phyloP scores from a whole-genome alignment of 495 filamentous ascomycete species.

The Geoglossum glabrum region DNA sequence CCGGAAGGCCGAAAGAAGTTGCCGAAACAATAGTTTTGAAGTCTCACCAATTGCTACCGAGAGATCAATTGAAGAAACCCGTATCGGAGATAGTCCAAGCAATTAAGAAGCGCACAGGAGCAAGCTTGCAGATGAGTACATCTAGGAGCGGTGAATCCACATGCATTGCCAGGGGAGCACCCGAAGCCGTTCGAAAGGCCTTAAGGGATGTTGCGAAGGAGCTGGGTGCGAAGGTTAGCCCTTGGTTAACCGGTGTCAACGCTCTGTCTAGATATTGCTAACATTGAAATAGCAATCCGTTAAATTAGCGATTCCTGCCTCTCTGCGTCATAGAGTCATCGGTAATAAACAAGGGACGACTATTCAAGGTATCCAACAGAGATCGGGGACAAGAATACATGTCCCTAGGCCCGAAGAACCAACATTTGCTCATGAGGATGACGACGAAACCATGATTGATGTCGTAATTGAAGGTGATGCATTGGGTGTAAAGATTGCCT shows the following conservation, averaged over 20 bases:
- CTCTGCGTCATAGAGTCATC: slow-evolving; percentile 69
- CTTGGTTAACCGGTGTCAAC: not conserved
- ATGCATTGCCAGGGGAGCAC: slow-evolving; percentile 61
- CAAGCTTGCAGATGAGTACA: slow-evolving; percentile 51
- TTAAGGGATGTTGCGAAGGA: slow-evolving; percentile 70
- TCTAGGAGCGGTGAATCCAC: slow-evolving; percentile 42
- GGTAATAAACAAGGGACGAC: slow-evolving; percentile 64
- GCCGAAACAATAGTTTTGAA: slow-evolving; percentile 33
- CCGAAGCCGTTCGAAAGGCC: slow-evolving; percentile 57
- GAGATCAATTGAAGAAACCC: slow-evolving; percentile 61
- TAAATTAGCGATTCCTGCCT: slow-evolving; percentile 60
- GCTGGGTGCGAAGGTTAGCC: slow-evolving; percentile 59
- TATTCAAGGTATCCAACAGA: slow-evolving; percentile 68
- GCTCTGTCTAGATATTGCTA: not conserved
- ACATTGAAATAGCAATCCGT: slow-evolving; percentile 36
- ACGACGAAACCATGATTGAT: slow-evolving; percentile 66
- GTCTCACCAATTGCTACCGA: slow-evolving; percentile 48
- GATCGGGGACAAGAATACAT: slow-evolving; percentile 70
- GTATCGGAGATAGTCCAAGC: slow-evolving; percentile 65
- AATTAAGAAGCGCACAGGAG: slow-evolving; percentile 73
- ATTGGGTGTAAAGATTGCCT: slow-evolving; percentile 59
- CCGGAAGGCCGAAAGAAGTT: slow-evolving; percentile 57
- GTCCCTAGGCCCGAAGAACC: slow-evolving; percentile 57
- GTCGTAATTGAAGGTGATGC: slow-evolving; percentile 80
- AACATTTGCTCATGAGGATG: slow-evolving; percentile 32